phyloP scores from a whole-genome alignment of 2,329 filamentous ascomycete species.

The Botryotinia narcissicola region DNA sequence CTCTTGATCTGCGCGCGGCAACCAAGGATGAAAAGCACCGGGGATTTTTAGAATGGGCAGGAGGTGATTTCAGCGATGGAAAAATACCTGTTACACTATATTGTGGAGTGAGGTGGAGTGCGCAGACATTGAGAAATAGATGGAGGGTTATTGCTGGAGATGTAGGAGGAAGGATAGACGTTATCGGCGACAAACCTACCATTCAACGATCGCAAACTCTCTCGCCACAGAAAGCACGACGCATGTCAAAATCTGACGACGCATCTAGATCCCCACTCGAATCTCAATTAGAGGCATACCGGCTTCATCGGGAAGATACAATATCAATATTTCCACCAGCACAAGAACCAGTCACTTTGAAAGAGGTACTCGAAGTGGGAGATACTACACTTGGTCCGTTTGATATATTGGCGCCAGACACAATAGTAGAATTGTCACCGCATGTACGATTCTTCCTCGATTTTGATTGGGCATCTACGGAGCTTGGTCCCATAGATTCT shows the following conservation, averaged over 20 bases:
- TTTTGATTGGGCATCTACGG: constrained; percentile 45
- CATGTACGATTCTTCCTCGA: constrained; percentile 36
- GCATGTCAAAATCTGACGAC: constrained; percentile 8
- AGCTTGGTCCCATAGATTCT: constrained; percentile 30
- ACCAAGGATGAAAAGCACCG: constrained; percentile 2
- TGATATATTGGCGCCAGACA: constrained; percentile 31
- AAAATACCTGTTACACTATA: constrained; percentile 10
- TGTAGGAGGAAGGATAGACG: constrained; percentile 4
- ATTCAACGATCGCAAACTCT: constrained; percentile 21
- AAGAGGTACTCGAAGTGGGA: background rate
- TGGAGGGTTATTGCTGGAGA: constrained; percentile 31
- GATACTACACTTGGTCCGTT: constrained; percentile 22
- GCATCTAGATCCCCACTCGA: background rate
- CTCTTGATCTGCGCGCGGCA: background rate
- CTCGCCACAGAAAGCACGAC: constrained; percentile 9
- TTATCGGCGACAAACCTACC: background rate
- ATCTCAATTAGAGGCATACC: constrained; percentile 11
- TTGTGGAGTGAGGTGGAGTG: constrained; percentile 29
- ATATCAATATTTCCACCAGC: constrained; percentile 10
- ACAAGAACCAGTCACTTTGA: constrained; percentile 3
- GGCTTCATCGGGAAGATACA: constrained; percentile 13
- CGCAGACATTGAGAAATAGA: constrained; percentile 27
- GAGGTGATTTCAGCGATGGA: background rate
- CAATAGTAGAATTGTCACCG: constrained; percentile 24
- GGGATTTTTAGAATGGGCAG: constrained; percentile 11